Percentiles rank a stretch among this genome's conserved stretches.
Evolutionary conservation across 306 rosid species (phyloP).

Genomic region (Begonia fuchsioides): DNA sequence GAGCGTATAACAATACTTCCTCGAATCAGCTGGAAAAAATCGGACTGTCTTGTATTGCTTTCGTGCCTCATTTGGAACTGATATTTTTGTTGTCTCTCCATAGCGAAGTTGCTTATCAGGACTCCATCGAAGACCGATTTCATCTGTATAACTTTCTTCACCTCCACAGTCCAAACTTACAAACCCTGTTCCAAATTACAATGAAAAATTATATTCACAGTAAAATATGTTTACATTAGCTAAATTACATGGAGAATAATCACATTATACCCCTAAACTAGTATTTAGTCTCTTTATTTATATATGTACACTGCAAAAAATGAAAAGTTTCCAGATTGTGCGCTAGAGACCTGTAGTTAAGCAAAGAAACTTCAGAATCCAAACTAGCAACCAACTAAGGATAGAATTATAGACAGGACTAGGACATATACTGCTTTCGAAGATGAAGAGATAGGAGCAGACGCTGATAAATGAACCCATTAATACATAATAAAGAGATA

Average conservation of each 20-base stretch:
- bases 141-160: constrained; percentile 44
- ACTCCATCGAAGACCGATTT: constrained; percentile 69
- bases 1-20: constrained; percentile 67
- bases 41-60: constrained; percentile 59
- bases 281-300: neutral
- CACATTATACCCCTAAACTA: no score
- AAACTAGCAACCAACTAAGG: no score
- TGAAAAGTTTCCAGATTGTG: no score
- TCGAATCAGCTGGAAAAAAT: constrained; percentile 80
- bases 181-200: constrained; percentile 41
- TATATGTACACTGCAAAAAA: no score
- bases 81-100: constrained; percentile 45
- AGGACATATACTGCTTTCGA: no score
- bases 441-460: no score
- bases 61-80: constrained; percentile 55
- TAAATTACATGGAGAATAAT: no score
- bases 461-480: no score
- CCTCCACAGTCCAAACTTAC: constrained; percentile 98
- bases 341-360: no score
- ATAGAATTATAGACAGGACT: no score
- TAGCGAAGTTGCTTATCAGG: constrained; percentile 37
- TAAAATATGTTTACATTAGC: neutral
- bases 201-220: no score
- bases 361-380: no score
- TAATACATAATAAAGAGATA: neutral